A percentile compares a stretch with the other conserved stretches of the same genome.
phyloP scores from a whole-genome alignment of 257 asterid genomes.

The Knoxia roxburghii region DNA sequence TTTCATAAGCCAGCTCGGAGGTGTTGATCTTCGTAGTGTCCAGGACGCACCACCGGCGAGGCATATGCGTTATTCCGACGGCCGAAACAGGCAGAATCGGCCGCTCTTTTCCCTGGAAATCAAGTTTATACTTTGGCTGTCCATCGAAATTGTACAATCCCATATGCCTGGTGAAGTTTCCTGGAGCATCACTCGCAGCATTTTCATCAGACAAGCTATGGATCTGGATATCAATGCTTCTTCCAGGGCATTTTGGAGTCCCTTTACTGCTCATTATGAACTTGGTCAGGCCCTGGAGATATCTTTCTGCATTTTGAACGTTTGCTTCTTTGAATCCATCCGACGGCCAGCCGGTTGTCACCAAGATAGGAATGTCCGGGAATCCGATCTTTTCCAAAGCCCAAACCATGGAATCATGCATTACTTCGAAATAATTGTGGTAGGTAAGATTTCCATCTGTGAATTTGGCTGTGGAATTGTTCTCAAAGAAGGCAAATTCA shows the following conservation, averaged over 20 bases:
- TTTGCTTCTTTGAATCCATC: slow-evolving; percentile 45
- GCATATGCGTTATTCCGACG: slow-evolving; percentile 41
- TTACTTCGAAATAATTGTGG: slow-evolving; percentile 57
- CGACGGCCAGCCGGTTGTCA: slow-evolving; percentile 84
- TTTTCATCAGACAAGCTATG: slow-evolving; percentile 67
- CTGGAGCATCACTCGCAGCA: slow-evolving; percentile 36
- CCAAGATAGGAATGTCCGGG: slow-evolving; percentile 26
- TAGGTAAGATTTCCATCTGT: slow-evolving; percentile 37
- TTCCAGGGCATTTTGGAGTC: slow-evolving; percentile 45
- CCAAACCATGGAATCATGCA: slow-evolving; percentile 48
- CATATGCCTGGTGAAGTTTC: slow-evolving; percentile 66
- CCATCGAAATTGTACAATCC: slow-evolving; percentile 68
- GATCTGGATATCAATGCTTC: slow-evolving; percentile 42
- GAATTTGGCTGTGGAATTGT: slow-evolving; percentile 33
- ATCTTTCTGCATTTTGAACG: slow-evolving; percentile 34
- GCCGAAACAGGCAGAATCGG: slow-evolving; percentile 37
- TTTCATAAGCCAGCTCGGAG: background rate
- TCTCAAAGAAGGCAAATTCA: slow-evolving; percentile 63
- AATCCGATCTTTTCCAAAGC: slow-evolving; percentile 39
- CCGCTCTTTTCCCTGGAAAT: slow-evolving; percentile 38
- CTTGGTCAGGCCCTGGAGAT: slow-evolving; percentile 46
- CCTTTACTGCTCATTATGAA: slow-evolving; percentile 46
- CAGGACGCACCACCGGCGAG: slow-evolving; percentile 51
- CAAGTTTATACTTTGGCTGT: slow-evolving; percentile 50
- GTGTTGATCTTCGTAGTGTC: slow-evolving; percentile 9